Evolutionary conservation across 495 filamentous ascomycete genomes (phyloP).

Genomic region (Podospora pseudocomata): DNA sequence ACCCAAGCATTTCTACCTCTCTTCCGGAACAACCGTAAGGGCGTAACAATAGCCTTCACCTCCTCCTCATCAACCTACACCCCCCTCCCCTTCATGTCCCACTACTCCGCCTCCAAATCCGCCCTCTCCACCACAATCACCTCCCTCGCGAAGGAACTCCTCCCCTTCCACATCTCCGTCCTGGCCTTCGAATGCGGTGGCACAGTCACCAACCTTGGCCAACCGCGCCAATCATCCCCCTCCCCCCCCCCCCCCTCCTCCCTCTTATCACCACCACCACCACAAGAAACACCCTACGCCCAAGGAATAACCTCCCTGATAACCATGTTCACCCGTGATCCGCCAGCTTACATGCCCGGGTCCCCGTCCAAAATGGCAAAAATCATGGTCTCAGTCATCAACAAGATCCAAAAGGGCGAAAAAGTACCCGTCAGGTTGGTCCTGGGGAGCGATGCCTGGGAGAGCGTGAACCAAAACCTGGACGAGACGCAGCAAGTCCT

Average conservation of each 20-base stretch:
- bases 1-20: constrained; percentile 30
- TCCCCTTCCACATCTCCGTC: constrained; percentile 19
- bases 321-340: constrained; percentile 23
- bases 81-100: constrained; percentile 34
- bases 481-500: constrained; percentile 21
- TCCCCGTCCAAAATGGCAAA: constrained; percentile 32
- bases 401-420: constrained; percentile 17
- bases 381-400: constrained; percentile 34
- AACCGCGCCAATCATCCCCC: constrained; percentile 13
- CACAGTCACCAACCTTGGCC: constrained; percentile 25
- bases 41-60: constrained; percentile 25
- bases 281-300: too few relatives aligned
- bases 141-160: constrained; percentile 26
- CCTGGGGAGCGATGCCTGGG: constrained; percentile 25
- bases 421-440: constrained; percentile 22
- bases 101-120: constrained; percentile 47
- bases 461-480: constrained; percentile 17
- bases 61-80: constrained; percentile 41
- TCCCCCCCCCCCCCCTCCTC: too few relatives aligned
- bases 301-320: not conserved
- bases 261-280: too few relatives aligned
- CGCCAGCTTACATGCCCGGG: constrained; percentile 30
- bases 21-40: constrained; percentile 29
- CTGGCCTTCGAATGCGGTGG: constrained; percentile 30
- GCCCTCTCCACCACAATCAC: constrained; percentile 41